Conservation (phyloP, 768 basidiomycete genomes). For the Gyrodon lividus region DNA sequence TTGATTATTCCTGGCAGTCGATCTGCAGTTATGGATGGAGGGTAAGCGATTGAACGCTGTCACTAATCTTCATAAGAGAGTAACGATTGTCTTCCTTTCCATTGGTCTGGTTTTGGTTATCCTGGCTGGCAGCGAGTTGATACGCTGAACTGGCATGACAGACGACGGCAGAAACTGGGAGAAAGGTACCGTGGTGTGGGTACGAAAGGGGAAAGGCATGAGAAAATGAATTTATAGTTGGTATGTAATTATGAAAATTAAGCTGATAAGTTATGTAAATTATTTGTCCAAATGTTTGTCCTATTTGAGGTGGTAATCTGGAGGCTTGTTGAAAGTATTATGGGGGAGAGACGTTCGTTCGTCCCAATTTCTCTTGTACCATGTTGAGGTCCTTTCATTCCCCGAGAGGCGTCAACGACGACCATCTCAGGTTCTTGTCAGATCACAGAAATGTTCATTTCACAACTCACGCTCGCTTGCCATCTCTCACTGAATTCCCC, state of each 20-base stretch:
- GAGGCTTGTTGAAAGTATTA: neutral
- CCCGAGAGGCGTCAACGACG: conserved; percentile 40
- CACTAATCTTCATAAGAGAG: too few relatives aligned
- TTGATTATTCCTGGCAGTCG: too few relatives aligned
- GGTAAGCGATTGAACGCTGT: too few relatives aligned
- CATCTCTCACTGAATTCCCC: conserved; percentile 55
- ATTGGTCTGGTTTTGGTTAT: too few relatives aligned
- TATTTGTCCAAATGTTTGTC: neutral
- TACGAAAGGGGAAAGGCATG: conserved; percentile 7
- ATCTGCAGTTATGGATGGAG: too few relatives aligned
- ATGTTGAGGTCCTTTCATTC: conserved; percentile 45
- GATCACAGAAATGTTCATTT: conserved; percentile 52
- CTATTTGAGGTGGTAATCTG: neutral
- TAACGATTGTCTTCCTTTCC: too few relatives aligned
- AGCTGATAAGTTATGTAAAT: conserved; percentile 25
- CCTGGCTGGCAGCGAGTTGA: too few relatives aligned
- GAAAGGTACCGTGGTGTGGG: conserved; percentile 1
- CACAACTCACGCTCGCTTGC: conserved; percentile 41
- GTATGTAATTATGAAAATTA: neutral
- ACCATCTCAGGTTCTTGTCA: conserved; percentile 49
- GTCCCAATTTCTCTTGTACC: conserved; percentile 15
- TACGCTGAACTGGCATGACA: too few relatives aligned
- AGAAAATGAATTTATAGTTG: conserved; percentile 10
- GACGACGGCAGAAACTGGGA: too few relatives aligned
- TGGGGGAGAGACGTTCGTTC: neutral